Base-by-base conservation (phyloP, 164 flowering plant species). In the Hamamelis virginiana region DNA sequence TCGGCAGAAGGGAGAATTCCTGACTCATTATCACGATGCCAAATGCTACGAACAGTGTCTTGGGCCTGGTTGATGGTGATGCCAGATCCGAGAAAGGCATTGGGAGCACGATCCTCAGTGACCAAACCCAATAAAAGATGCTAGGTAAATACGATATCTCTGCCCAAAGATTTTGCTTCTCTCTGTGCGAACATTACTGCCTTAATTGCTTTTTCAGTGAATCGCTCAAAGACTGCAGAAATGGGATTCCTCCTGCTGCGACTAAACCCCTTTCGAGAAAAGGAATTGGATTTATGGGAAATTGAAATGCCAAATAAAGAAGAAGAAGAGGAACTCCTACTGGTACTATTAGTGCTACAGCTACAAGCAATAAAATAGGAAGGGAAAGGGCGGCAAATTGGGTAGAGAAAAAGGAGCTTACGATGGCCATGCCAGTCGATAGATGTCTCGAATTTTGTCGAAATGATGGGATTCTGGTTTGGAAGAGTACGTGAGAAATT, bases 151-250 rank as follows among this genome's bases (percentile, higher is more conserved):
- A 92, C 96, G 89, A 84, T 81, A 53, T 84, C 85, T 45, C 75
- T 81, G 27, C 88, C 88, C 9, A 92, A 63, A 10, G 78, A 71
- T 68, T 80, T 84, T 11, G 97, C 96, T 71, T 90, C 97, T 63
- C 81, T 81, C 73, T 92, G 97, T 8, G 97, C 85, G 45, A 83
- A 81, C 53, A 90, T 63, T 10, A 90, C 91, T 0, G 87, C 87
- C 70, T 86, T 90, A 26, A 92, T 81, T 9, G 97, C 88, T 26
- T 92, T 67, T 67, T 90, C 96, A 0, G 97, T 92, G 80, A 90
- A 92, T 2, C 87, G 77, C 80, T 92, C 97, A 57, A 90, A 89
- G 4, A 78, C 82, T 1, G 91, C 91, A 9, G 83, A 73, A 13
- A 89, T 67, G 53, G 68, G 67, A 15, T 15, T 41, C 5, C 76